Percentiles rank a stretch among this genome's conserved stretches.
phyloP scores from a whole-genome alignment of 345 rosid genomes.

The Firmiana major region DNA sequence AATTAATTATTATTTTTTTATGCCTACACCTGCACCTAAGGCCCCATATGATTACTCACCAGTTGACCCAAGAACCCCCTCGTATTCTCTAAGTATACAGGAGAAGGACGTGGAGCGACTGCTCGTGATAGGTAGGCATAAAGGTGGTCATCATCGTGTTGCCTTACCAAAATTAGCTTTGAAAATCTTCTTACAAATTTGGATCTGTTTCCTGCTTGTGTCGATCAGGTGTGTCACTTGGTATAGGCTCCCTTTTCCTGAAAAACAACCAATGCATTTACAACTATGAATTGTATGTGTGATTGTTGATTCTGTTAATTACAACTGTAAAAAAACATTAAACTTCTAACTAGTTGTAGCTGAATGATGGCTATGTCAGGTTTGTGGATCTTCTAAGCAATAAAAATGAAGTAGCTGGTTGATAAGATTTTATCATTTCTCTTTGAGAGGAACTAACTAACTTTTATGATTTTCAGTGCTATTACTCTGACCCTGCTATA shows the following conservation, averaged over 20 bases:
- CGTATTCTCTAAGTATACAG: constrained; percentile 83
- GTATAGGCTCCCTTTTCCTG: constrained; percentile 19
- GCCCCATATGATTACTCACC: constrained; percentile 95
- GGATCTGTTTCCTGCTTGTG: constrained; percentile 96
- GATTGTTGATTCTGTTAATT: neutral
- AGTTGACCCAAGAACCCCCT: constrained; percentile 86
- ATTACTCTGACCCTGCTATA: constrained; percentile 88
- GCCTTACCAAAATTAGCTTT: constrained; percentile 90
- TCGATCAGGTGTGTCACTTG: constrained; percentile 75
- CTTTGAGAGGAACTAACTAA: constrained; percentile 13
- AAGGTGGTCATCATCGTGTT: constrained; percentile 86
- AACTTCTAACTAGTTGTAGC: neutral
- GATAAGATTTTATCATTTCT: neutral
- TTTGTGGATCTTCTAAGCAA: neutral
- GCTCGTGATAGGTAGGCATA: constrained; percentile 85
- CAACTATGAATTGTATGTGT: neutral
- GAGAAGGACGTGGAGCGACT: constrained; percentile 74
- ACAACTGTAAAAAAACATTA: neutral
- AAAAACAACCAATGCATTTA: neutral
- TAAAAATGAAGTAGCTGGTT: neutral
- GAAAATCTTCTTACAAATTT: constrained; percentile 93
- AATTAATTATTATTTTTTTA: too few relatives aligned
- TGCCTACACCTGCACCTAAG: constrained; percentile 90
- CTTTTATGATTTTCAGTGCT: constrained; percentile 57
- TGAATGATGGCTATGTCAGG: neutral